Conservation (phyloP, 257 asterid genomes). For the Solanum pimpinellifolium region DNA sequence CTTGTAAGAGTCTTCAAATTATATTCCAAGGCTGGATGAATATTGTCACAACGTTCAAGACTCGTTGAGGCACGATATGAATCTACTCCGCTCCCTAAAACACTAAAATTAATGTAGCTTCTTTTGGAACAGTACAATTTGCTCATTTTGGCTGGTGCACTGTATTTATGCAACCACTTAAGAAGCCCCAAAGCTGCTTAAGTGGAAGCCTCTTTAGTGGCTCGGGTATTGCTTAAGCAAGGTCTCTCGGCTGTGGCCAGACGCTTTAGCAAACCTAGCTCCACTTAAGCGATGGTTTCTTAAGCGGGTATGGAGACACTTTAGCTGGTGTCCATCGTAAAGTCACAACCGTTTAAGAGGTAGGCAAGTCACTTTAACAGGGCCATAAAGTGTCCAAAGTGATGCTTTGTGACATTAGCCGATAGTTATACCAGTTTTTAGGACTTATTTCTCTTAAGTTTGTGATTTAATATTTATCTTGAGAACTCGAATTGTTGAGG, state of each 20-base stretch:
- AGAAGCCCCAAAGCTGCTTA: neutral
- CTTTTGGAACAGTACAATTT: fast-evolving
- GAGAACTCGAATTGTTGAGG: neutral
- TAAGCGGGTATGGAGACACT: neutral
- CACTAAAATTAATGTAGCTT: no score
- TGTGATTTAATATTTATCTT: neutral
- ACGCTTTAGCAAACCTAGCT: neutral
- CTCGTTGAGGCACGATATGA: neutral
- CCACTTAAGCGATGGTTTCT: neutral
- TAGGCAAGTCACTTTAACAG: neutral
- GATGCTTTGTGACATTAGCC: neutral
- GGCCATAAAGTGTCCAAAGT: neutral
- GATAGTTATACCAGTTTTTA: neutral
- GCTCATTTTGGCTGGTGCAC: neutral
- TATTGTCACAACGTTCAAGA: neutral
- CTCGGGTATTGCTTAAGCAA: neutral
- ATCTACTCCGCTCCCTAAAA: neutral
- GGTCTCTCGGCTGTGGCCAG: neutral
- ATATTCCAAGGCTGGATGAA: neutral
- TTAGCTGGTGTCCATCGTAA: neutral
- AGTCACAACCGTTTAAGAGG: neutral
- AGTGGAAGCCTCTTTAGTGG: neutral
- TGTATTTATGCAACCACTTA: neutral
- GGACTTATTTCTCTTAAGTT: neutral
- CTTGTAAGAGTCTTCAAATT: neutral